Conservation (phyloP, 1,284 basidiomycete species). For the Puccinia hordei region DNA sequence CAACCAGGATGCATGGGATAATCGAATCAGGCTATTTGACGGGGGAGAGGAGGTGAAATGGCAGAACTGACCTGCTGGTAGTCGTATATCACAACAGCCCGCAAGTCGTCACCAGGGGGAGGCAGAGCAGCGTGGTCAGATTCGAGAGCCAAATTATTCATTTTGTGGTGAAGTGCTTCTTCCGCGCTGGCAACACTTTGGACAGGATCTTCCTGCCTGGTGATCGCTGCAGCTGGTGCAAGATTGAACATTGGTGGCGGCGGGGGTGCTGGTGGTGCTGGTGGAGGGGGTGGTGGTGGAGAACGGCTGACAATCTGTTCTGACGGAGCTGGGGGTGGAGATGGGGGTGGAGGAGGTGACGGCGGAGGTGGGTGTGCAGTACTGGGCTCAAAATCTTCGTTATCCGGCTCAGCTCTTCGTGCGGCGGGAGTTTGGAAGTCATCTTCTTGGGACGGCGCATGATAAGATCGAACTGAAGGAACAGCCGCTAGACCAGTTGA, state of each 20-base stretch:
- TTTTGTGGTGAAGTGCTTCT: constrained; percentile 45
- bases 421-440: constrained; percentile 56
- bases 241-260: constrained; percentile 12
- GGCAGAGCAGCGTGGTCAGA: constrained; percentile 29
- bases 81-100: constrained; percentile 69
- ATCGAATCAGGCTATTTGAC: constrained; percentile 55
- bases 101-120: constrained; percentile 53
- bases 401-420: constrained; percentile 51
- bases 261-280: constrained; percentile 15
- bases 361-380: constrained; percentile 57
- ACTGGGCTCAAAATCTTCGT: constrained; percentile 11
- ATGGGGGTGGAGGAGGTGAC: constrained; percentile 44
- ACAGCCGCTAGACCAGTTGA: constrained; percentile 60
- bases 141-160: constrained; percentile 51
- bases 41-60: too few relatives aligned
- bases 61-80: constrained; percentile 66
- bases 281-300: constrained; percentile 11
- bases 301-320: constrained; percentile 8
- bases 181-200: constrained; percentile 48
- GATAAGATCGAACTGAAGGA: constrained; percentile 61
- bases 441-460: constrained; percentile 63
- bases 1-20: constrained; percentile 54
- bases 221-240: constrained; percentile 17
- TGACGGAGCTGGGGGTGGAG: constrained; percentile 3
- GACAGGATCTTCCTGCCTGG: constrained; percentile 45